phyloP scores from a whole-genome alignment of 192 early-diverging fungal genomes.

The Chytriomyces sp. region DNA sequence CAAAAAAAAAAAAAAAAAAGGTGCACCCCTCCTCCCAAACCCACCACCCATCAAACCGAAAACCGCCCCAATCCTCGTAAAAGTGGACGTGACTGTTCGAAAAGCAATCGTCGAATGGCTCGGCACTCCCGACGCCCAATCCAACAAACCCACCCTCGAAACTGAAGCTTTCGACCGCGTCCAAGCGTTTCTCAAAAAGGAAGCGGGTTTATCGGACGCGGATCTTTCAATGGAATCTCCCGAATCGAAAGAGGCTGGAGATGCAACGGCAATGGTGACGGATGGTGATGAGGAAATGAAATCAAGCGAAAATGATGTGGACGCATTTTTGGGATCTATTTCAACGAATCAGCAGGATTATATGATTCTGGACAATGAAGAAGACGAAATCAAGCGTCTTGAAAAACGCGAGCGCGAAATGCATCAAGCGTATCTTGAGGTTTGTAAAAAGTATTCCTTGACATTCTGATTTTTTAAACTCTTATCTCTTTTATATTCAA shows the following conservation, averaged over 20 bases:
- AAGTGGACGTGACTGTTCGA: conserved; percentile 20
- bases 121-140: too few species aligned
- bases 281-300: conserved; percentile 4
- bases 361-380: conserved; percentile 48
- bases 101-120: conserved; percentile 2
- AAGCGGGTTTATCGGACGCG: not conserved
- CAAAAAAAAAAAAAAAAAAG: too few species aligned
- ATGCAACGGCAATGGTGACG: not conserved
- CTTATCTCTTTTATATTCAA: conserved; percentile 31
- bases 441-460: conserved; percentile 10
- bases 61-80: not conserved
- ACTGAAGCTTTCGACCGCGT: too few species aligned
- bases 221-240: not conserved
- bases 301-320: conserved; percentile 12
- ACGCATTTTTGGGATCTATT: conserved; percentile 20
- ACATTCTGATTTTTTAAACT: not conserved
- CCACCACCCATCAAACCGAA: not conserved
- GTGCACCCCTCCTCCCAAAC: not conserved
- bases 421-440: conserved; percentile 49
- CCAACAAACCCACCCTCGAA: too few species aligned
- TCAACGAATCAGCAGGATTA: not conserved
- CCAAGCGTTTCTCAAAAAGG: too few species aligned
- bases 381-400: conserved; percentile 54
- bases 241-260: not conserved
- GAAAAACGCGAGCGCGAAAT: conserved; percentile 51